Evolutionary conservation across 768 basidiomycete species (phyloP).

Genomic region (Boletus pseudopeckii): DNA sequence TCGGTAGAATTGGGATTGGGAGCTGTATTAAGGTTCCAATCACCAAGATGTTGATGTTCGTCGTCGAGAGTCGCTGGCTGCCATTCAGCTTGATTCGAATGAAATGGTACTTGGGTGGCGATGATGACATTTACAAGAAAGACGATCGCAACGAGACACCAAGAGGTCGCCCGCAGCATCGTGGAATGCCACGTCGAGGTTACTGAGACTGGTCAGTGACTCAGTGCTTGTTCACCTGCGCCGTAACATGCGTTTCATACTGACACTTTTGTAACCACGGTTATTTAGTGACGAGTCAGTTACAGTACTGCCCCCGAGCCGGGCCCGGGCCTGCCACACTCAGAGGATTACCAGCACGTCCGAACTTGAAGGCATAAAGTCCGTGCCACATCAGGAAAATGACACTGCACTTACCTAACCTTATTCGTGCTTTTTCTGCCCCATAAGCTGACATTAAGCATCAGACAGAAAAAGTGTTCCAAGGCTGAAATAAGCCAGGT

Average conservation of each 20-base stretch:
- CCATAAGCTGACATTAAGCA: too few species aligned
- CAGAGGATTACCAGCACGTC: too few species aligned
- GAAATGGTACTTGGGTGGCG: background rate
- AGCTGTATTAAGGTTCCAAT: background rate
- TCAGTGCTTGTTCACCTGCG: background rate
- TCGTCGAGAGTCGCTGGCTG: background rate
- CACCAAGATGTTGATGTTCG: too few species aligned
- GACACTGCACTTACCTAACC: too few species aligned
- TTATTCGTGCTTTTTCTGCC: too few species aligned
- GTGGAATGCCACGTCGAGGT: background rate
- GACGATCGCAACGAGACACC: background rate
- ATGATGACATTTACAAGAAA: background rate
- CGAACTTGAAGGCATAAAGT: background rate
- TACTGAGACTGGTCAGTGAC: background rate
- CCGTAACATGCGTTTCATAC: background rate
- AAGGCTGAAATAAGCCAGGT: too few species aligned
- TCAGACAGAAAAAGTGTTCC: too few species aligned
- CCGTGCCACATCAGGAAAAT: background rate
- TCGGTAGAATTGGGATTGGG: constrained; percentile 22
- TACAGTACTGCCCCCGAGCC: too few species aligned
- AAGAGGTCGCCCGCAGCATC: background rate
- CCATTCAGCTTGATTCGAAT: background rate
- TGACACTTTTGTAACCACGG: background rate
- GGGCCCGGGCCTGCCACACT: too few species aligned
- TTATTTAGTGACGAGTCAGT: too few species aligned